Evolutionary conservation across 306 rosid species (phyloP).

Genomic region (Pyrus communis): DNA sequence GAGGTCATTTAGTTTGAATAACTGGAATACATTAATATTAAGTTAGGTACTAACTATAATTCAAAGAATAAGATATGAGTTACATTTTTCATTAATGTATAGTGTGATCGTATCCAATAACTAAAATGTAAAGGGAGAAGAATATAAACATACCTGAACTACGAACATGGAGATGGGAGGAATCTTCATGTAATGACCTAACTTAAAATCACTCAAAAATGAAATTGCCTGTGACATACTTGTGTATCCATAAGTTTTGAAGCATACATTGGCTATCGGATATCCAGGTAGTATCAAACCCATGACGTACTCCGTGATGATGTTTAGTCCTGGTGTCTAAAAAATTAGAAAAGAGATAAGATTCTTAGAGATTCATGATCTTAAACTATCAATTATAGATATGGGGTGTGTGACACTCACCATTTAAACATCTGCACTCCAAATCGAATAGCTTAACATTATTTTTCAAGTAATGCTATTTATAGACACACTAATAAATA

Average conservation of each 20-base stretch:
- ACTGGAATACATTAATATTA: neutral
- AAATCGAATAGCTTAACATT: neutral
- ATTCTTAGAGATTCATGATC: neutral
- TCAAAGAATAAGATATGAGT: too few species aligned
- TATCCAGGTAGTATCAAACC: conserved; percentile 58
- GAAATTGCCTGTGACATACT: conserved; percentile 68
- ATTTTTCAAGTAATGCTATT: too few species aligned
- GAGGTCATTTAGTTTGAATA: neutral
- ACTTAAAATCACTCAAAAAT: conserved; percentile 57
- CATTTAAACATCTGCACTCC: neutral
- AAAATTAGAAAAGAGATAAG: neutral
- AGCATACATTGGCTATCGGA: conserved; percentile 71
- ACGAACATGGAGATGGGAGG: conserved; percentile 66
- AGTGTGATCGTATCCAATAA: neutral
- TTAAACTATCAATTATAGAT: neutral
- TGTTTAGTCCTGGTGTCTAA: conserved; percentile 56
- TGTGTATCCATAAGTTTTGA: conserved; percentile 62
- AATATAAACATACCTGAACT: conserved; percentile 42
- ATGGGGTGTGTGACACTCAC: neutral
- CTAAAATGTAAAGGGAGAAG: neutral
- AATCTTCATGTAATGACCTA: conserved; percentile 67
- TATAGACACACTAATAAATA: too few species aligned
- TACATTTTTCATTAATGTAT: too few species aligned
- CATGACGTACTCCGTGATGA: conserved; percentile 58
- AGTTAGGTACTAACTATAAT: neutral